phyloP scores from a whole-genome alignment of 2,329 filamentous ascomycete species.

The Akanthomyces lecanii region DNA sequence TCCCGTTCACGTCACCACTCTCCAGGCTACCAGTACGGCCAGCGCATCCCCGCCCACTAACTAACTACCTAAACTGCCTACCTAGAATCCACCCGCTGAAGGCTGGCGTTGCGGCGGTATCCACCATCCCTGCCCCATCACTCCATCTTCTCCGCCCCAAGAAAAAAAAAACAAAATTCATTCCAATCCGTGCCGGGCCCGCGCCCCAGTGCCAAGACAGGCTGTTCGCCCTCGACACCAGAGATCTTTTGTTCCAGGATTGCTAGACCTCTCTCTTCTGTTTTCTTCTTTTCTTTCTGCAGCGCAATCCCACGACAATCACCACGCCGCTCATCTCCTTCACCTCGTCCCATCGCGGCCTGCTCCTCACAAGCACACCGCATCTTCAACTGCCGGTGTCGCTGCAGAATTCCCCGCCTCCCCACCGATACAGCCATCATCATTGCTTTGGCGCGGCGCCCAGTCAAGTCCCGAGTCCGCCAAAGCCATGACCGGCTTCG shows the following conservation, averaged over 20 bases:
- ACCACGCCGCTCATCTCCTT: neutral
- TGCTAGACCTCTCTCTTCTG: neutral
- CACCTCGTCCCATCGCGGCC: neutral
- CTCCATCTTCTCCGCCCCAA: no score
- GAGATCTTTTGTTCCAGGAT: neutral
- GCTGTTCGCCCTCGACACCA: neutral
- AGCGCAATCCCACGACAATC: neutral
- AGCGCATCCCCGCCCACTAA: no score
- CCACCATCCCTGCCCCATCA: no score
- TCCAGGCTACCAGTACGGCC: no score
- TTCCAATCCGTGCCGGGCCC: no score
- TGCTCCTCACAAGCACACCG: neutral
- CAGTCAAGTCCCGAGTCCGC: neutral
- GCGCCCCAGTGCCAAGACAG: no score
- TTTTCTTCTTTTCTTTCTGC: neutral
- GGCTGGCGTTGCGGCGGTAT: no score
- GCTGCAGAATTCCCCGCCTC: neutral
- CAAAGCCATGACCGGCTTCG: conserved; percentile 42
- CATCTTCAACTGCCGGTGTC: neutral
- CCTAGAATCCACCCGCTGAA: no score
- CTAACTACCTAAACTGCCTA: no score
- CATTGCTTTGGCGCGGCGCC: conserved; percentile 2
- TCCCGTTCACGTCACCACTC: no score
- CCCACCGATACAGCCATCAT: conserved; percentile 1
- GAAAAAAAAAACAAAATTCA: no score